These are phyloP conservation scores for Leptographium galeiforme DNA, from an alignment of 2,329 filamentous ascomycete genomes.

Conservation along the genomic window DNA sequence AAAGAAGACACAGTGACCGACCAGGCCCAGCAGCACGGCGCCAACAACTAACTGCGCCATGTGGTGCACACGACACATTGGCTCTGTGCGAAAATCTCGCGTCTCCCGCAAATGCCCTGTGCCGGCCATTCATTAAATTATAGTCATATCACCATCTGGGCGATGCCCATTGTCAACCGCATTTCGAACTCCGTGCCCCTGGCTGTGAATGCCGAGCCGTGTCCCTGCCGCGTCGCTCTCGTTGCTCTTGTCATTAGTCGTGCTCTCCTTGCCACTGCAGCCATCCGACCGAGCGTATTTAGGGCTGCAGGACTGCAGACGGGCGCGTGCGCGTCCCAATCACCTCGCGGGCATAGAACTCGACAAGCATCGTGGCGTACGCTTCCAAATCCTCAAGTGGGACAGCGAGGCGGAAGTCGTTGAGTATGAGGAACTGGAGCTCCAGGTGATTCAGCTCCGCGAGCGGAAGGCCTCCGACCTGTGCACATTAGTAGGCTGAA, in stretches of 20 bases:
- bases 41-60: neutral
- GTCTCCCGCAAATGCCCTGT: no score
- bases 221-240: neutral
- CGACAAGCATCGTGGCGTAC: constrained; percentile 95
- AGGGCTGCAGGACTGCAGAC: neutral
- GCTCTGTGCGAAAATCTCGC: no score
- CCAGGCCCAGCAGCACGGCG: no score
- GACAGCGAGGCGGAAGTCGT: constrained; percentile 88
- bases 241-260: neutral
- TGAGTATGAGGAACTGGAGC: constrained; percentile 85
- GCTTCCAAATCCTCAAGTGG: constrained; percentile 92
- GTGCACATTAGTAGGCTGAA: neutral
- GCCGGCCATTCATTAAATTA: neutral
- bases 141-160: neutral
- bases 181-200: neutral
- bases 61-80: no score
- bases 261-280: neutral
- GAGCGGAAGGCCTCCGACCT: constrained; percentile 90
- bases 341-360: constrained; percentile 91
- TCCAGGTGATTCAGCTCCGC: constrained; percentile 92
- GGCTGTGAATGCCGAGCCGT: neutral
- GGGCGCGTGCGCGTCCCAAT: constrained; percentile 30
- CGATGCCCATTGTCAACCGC: neutral
- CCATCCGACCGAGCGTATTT: no score
- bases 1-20: neutral